These are phyloP conservation scores for Phytophthora sansomeana DNA, from an alignment of 352 stramenopile species.

Conservation along the genomic window DNA sequence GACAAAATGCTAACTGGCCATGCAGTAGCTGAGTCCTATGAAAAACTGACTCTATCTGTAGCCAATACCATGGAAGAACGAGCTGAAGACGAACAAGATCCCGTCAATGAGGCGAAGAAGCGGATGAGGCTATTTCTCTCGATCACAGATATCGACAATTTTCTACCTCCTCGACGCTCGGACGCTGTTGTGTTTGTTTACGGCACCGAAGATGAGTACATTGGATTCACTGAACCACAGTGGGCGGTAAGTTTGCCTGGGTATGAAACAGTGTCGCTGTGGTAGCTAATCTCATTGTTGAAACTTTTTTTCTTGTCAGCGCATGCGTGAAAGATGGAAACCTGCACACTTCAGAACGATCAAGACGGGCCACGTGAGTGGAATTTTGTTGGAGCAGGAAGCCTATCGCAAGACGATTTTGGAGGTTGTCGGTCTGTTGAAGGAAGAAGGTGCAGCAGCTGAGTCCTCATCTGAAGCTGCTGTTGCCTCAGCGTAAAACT, in stretches of 20 bases:
- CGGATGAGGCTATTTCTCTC: conserved; percentile 81
- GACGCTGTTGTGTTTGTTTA: conserved; percentile 83
- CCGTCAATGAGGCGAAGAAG: conserved; percentile 73
- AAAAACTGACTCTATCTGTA: conserved; percentile 14
- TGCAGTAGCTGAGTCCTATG: conserved; percentile 35
- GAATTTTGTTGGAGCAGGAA: conserved; percentile 78
- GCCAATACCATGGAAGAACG: conserved; percentile 1
- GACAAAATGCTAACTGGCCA: conserved; percentile 72
- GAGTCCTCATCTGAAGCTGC: conserved; percentile 19
- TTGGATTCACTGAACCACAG: conserved; percentile 64
- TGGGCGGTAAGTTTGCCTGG: conserved; percentile 49
- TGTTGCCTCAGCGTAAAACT: conserved; percentile 10
- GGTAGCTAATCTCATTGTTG: neutral
- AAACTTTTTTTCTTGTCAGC: conserved; percentile 30
- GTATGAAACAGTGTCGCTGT: neutral
- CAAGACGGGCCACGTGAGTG: conserved; percentile 81
- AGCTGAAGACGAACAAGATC: neutral
- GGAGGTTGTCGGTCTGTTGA: conserved; percentile 58
- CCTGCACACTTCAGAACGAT: conserved; percentile 66
- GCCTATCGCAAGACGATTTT: conserved; percentile 77
- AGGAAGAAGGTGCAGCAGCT: conserved; percentile 16
- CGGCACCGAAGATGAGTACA: conserved; percentile 83
- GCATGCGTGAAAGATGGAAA: conserved; percentile 64
- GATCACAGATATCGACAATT: conserved; percentile 88
- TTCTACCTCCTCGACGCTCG: conserved; percentile 60